phyloP scores from a whole-genome alignment of 2,329 filamentous ascomycete species.

The Scytalidium sp. region DNA sequence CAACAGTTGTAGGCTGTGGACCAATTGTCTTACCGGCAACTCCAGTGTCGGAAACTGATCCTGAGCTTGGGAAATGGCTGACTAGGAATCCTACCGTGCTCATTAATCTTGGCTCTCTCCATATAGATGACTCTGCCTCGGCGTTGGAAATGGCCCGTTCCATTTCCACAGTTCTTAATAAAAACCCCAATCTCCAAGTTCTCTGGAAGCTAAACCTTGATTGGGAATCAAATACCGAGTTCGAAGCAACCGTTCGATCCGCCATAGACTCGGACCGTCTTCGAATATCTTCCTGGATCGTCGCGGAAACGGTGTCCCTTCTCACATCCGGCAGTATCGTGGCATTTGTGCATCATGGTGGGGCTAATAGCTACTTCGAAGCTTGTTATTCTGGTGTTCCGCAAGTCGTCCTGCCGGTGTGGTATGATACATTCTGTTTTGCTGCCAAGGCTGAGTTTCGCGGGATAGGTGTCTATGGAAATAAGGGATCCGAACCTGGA shows the following conservation, averaged over 20 bases:
- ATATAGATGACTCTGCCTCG: slow-evolving; percentile 18
- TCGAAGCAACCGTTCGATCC: neutral
- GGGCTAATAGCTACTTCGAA: slow-evolving; percentile 37
- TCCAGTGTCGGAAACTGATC: slow-evolving; percentile 34
- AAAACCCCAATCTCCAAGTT: slow-evolving; percentile 22
- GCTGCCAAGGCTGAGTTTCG: slow-evolving; percentile 37
- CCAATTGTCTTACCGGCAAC: slow-evolving; percentile 39
- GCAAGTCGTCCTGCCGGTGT: slow-evolving; percentile 41
- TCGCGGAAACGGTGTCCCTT: slow-evolving; percentile 17
- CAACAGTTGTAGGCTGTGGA: slow-evolving; percentile 41
- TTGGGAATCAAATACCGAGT: neutral
- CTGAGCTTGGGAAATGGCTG: slow-evolving; percentile 42
- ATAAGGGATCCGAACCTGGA: neutral
- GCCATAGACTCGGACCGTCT: neutral
- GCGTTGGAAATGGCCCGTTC: slow-evolving; percentile 36
- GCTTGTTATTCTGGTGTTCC: slow-evolving; percentile 38
- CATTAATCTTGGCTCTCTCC: slow-evolving; percentile 44
- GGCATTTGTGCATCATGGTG: slow-evolving; percentile 33
- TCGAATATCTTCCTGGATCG: slow-evolving; percentile 8
- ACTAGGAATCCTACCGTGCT: slow-evolving; percentile 38
- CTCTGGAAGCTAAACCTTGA: slow-evolving; percentile 33
- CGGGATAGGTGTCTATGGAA: slow-evolving; percentile 36
- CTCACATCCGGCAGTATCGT: slow-evolving; percentile 30
- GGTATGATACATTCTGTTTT: slow-evolving; percentile 43
- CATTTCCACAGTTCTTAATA: slow-evolving; percentile 33